Base-by-base conservation (phyloP, 306 rosid species). In the Castanospermum australe region DNA sequence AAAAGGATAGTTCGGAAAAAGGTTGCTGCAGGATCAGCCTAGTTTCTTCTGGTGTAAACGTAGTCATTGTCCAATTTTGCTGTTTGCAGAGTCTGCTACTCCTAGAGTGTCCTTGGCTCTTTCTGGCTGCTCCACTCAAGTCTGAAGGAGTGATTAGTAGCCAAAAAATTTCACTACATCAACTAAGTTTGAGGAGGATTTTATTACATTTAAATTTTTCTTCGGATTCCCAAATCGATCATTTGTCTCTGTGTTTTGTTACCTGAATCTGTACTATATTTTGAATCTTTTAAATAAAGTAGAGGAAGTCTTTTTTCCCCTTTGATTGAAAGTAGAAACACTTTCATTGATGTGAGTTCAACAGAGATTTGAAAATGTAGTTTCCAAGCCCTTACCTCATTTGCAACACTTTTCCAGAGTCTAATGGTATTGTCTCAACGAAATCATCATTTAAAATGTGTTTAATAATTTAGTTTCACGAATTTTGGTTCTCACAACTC, bases 1-100 rank as follows among this genome's bases (percentile, higher is more conserved):
- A 96, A 93, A 86, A 90, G 98, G 84, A 66, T 91, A 77, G 97
- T 96, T 38, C 79, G 93, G 86, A 93, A 90, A 86, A 96, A 93
- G 86, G 97, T 91, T 87, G 77, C 94, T 18, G 76, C 98, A 52
- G 86, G 94, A 55, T 84, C 89, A 71, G 47, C 90, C 17, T 88
- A 82, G 88, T 82, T 69, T 39, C 44, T 80, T 55, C 17, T 21
- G 33, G 59, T 51, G 44, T 15, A 41, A 63, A 75, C 60, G 25
- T 17, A 33, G 54, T 71, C 68, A 30, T 61, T 44, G 65, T 72
- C 81, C 89, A 87, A 80, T 91, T 91, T 91, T 89, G 92, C 84
- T 60, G 77, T 76, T 66, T 1, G 81, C 69, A 63, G 76, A 60
- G 84, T 45, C 71, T 24, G 52, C 36, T 35, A 6, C 64, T 79